Base-by-base conservation (phyloP, 352 stramenopile genomes). In the Phytophthora pisi region DNA sequence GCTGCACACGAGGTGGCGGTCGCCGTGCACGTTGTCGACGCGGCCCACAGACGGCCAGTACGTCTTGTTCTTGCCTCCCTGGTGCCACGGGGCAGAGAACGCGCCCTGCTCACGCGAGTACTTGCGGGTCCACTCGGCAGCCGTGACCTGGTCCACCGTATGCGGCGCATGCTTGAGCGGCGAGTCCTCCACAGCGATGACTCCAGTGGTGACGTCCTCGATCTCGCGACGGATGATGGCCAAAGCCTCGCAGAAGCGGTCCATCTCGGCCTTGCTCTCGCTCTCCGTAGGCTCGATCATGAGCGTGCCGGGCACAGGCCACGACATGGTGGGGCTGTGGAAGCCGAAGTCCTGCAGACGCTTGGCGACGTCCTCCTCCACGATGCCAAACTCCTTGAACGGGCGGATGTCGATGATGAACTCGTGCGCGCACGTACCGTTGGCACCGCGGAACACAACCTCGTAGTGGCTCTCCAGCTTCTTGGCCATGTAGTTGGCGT, bases 251-350 rank as follows among this genome's bases (percentile, higher is more conserved):
- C 92, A 98, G 74, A 99, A 99, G 59, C 97, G 89, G 82, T 99
- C 97, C 54, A 99, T 92, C 72, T 99, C 98, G 8, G 88, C 92
- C 78, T 99, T 97, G 82, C 98, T 97, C 74, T 99, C 98, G 40
- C 86, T 98, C 81, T 99, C 98, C 5, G 98, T 99, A 9, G 98
- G 98, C 82, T 99, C 98, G 43, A 99, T 96, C 98, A 99, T 99
- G 56, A 99, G 83, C 36, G 97, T 99, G 51, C 97, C 97, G 16
- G 88, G 84, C 49, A 99, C 97, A n/a, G 98, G 98, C 97, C 97
- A 99, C 61, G 94, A 99, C 97, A 99, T 99, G 23, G 98, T 99
- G 18, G 98, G 97, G 51, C 93, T 98, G 82, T 99, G 98, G 88
- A 99, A 99, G 34, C 98, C 97, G 76, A 99, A 99, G 77, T 99